Conservation (phyloP, 495 filamentous ascomycete genomes). For the Podospora comata region DNA sequence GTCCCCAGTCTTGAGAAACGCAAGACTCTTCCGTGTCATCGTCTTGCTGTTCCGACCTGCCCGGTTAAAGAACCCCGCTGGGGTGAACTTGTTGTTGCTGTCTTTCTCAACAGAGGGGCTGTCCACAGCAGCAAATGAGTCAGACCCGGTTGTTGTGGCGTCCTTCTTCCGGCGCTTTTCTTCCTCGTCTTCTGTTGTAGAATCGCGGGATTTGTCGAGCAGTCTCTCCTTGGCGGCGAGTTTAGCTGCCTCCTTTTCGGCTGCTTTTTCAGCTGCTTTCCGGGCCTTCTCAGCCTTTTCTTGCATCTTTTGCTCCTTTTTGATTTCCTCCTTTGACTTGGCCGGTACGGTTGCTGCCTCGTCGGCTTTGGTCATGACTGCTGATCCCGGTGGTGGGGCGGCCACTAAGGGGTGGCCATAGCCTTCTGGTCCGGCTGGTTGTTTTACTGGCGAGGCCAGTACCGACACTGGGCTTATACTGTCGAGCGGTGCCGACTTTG, state of each 20-base stretch:
- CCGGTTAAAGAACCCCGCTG: conserved; percentile 38
- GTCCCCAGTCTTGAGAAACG: conserved; percentile 39
- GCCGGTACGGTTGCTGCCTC: conserved; percentile 35
- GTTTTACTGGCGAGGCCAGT: conserved; percentile 11
- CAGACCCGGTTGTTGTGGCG: background rate
- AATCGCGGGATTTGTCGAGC: conserved; percentile 31
- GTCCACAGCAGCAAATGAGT: conserved; percentile 2
- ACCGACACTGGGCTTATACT: conserved; percentile 16
- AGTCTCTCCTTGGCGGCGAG: conserved; percentile 48
- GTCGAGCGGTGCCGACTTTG: conserved; percentile 56
- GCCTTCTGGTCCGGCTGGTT: conserved; percentile 31
- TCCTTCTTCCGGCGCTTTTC: conserved; percentile 39
- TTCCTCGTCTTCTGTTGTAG: conserved; percentile 39
- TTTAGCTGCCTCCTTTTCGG: conserved; percentile 64
- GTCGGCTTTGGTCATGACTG: conserved; percentile 28
- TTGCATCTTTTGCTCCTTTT: conserved; percentile 54
- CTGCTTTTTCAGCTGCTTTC: conserved; percentile 61
- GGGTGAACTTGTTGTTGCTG: conserved; percentile 3
- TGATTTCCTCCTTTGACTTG: conserved; percentile 54
- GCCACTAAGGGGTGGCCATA: conserved; percentile 30
- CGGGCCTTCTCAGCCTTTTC: conserved; percentile 64
- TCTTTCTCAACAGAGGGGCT: conserved; percentile 7
- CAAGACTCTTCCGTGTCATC: conserved; percentile 50
- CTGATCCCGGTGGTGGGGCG: conserved; percentile 31
- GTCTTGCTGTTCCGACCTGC: conserved; percentile 40